These are phyloP conservation scores for Neurospora sp. DNA, from an alignment of 495 filamentous ascomycete genomes.

Conservation along the genomic window DNA sequence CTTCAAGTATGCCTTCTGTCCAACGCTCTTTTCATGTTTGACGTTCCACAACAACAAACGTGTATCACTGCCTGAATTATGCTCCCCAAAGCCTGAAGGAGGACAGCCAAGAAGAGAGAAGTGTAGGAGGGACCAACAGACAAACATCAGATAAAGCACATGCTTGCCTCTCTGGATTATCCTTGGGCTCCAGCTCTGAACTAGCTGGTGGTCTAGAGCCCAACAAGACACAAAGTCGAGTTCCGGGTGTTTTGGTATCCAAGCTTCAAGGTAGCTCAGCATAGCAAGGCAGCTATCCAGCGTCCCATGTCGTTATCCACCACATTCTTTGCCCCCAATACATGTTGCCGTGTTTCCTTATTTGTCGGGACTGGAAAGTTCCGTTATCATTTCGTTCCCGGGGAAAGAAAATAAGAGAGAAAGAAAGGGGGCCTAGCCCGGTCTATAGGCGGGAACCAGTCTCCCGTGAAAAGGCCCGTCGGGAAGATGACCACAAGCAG, in stretches of 20 bases:
- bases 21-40: neutral
- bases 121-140: neutral
- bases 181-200: neutral
- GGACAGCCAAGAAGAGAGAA: neutral
- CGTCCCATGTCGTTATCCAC: neutral
- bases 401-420: neutral
- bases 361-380: neutral
- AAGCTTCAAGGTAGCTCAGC: neutral
- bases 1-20: neutral
- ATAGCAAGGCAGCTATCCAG: neutral
- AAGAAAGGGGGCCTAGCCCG: neutral
- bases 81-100: neutral
- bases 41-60: neutral
- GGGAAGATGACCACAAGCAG: neutral
- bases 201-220: neutral
- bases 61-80: neutral
- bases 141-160: neutral
- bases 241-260: neutral
- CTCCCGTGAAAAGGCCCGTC: neutral
- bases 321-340: neutral
- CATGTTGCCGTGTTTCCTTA: neutral
- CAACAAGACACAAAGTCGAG: neutral
- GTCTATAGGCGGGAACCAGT: neutral
- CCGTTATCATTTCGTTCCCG: neutral
- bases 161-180: neutral